Base-by-base conservation (phyloP, 495 filamentous ascomycete genomes). In the Hapsidospora chrysogenum region DNA sequence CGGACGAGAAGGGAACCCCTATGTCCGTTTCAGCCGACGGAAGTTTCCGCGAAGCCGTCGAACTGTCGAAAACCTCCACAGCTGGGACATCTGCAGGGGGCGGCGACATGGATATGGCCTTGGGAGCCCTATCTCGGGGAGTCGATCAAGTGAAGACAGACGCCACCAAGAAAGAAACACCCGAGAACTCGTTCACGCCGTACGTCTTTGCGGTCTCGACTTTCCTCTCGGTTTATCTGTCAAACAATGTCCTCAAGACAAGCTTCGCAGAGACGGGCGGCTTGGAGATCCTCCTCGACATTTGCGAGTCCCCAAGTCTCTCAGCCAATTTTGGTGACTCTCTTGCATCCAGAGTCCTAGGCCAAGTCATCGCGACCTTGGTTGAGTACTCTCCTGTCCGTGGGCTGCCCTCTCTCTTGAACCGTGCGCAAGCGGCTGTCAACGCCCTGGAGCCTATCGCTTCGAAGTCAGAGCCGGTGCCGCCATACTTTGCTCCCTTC, bases 331-430 rank as follows among this genome's bases (percentile, higher is more conserved):
- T 87, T 48, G 72, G 76, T 31, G 74, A 73, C 17, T 69, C 70
- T 5, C 53, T 60, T 33, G 73, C 76, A 6, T 73, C 66, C 33
- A 68, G 74, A 22, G 71, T 76, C 35, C 60, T 93, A 19, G 66
- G 70, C 6, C 70, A 70, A 11, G 75, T 89, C n/a, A 58, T 92
- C 11, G 74, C 86, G 40, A 66, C 76, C 42, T 66, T 92, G 38
- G 72, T 85, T 22, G 92, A 96, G 48, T 72, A 73, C 11, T 85
- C 80, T 45, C 78, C 87, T 14, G 74, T 89, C 48, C 57, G 87
- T 7, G 75, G 84, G 2, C 57, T 96, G 9, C 84, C 85, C 0
- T 82, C 83, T 7, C 53, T 95, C 17, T 54, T 95, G 16, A 69
- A 73, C 39, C 72, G 83, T 29, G 68, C 78, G 7, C 80, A 92